phyloP scores from a whole-genome alignment of 192 early-diverging fungal species.

The Rhizophlyctis rosea region DNA sequence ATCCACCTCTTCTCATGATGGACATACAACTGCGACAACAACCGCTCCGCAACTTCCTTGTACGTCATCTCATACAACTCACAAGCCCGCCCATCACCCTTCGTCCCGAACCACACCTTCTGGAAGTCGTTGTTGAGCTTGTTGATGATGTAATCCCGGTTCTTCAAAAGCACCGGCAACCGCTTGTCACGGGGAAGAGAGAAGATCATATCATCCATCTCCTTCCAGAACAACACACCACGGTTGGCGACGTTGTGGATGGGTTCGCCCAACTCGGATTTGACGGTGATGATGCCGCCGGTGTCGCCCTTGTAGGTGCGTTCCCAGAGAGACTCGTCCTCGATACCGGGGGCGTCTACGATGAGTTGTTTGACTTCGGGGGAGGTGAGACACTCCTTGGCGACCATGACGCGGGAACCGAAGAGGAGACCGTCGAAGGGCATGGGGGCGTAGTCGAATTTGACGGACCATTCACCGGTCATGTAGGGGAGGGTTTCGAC shows the following conservation, averaged over 20 bases:
- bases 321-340: conserved; percentile 78
- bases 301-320: conserved; percentile 72
- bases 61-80: conserved; percentile 95
- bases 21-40: conserved; percentile 80
- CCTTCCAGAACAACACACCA: conserved; percentile 72
- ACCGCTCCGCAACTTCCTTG: conserved; percentile 74
- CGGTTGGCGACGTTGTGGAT: conserved; percentile 91
- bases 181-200: conserved; percentile 80
- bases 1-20: conserved; percentile 76
- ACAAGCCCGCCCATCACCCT: conserved; percentile 66
- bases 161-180: conserved; percentile 63
- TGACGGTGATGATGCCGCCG: conserved; percentile 81
- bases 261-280: conserved; percentile 88
- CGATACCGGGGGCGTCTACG: conserved; percentile 75
- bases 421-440: conserved; percentile 93
- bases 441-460: conserved; percentile 84
- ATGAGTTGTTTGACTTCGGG: conserved; percentile 82
- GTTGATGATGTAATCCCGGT: conserved; percentile 83
- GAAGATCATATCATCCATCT: conserved; percentile 79
- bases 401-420: conserved; percentile 95
- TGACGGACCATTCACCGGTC: conserved; percentile 85
- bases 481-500: conserved; percentile 85
- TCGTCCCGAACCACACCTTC: conserved; percentile 93
- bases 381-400: conserved; percentile 80
- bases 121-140: conserved; percentile 86